A percentile compares a stretch with the other conserved stretches of the same genome.
Conservation (phyloP, 1,284 basidiomycete genomes). For the Ceratobasidium theobromae region DNA sequence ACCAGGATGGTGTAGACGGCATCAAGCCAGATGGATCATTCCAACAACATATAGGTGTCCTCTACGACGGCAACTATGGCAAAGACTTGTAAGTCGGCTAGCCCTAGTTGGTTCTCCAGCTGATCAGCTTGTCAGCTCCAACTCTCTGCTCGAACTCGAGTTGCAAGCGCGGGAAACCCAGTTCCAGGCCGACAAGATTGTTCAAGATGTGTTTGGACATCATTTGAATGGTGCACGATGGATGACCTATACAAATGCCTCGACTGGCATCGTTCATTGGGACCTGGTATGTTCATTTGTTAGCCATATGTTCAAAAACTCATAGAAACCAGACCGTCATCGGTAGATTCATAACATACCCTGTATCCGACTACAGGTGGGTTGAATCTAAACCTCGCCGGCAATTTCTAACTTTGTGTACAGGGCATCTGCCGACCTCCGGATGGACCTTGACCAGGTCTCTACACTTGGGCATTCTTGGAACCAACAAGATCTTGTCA, state of each 20-base stretch:
- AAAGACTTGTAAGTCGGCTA: conserved; percentile 61
- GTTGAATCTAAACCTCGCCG: not conserved
- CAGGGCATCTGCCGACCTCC: conserved; percentile 27
- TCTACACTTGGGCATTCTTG: conserved; percentile 16
- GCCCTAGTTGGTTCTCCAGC: conserved; percentile 39
- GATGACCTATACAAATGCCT: conserved; percentile 29
- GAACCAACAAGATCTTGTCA: conserved; percentile 38
- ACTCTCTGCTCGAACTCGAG: conserved; percentile 29
- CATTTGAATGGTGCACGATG: conserved; percentile 31
- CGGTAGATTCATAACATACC: conserved; percentile 31
- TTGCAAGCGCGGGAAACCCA: conserved; percentile 22
- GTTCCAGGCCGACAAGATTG: conserved; percentile 3
- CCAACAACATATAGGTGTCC: conserved; percentile 58
- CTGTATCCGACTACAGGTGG: conserved; percentile 8
- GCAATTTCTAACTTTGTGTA: not conserved
- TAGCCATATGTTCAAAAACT: not conserved
- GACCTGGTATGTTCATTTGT: conserved; percentile 29
- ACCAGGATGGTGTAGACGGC: conserved; percentile 54
- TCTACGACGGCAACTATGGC: conserved; percentile 67
- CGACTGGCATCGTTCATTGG: conserved; percentile 32
- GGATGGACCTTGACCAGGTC: conserved; percentile 20
- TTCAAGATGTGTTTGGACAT: not conserved
- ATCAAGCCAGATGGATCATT: conserved; percentile 65
- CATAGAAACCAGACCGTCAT: conserved; percentile 1
- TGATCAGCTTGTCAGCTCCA: conserved; percentile 1